phyloP scores from a whole-genome alignment of 371 early-diverging fungal species.

The Umbelopsis sp. region DNA sequence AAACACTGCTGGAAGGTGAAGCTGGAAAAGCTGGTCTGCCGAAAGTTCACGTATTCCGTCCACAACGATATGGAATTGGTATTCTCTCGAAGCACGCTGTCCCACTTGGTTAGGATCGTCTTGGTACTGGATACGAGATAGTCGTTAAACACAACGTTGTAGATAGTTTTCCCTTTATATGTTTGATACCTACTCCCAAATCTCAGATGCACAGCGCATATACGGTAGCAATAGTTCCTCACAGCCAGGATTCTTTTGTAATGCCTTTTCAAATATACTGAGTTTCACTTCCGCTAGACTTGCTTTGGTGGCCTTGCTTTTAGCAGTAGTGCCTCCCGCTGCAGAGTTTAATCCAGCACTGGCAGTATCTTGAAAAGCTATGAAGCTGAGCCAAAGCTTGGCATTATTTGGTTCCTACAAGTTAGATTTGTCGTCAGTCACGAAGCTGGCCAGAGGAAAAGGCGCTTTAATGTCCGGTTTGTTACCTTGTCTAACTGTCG shows the following conservation, averaged over 20 bases:
- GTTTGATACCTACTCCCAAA: conserved; percentile 60
- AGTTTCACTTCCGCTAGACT: conserved; percentile 70
- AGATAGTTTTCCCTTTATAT: background rate
- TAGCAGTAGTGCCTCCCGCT: conserved; percentile 19
- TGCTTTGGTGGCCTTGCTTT: conserved; percentile 39
- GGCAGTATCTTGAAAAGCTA: conserved; percentile 70
- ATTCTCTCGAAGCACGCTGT: conserved; percentile 54
- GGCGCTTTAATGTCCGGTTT: background rate
- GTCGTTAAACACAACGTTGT: background rate
- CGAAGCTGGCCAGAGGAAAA: background rate
- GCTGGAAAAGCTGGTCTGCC: conserved; percentile 73
- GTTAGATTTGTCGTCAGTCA: background rate
- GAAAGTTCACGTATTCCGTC: conserved; percentile 76
- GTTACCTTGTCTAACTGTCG: conserved; percentile 32
- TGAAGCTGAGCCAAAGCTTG: conserved; percentile 71
- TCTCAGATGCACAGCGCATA: conserved; percentile 59
- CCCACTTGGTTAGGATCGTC: conserved; percentile 73
- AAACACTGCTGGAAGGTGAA: conserved; percentile 68
- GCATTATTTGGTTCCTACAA: conserved; percentile 47
- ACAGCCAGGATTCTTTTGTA: conserved; percentile 62
- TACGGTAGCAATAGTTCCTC: conserved; percentile 63
- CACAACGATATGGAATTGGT: conserved; percentile 63
- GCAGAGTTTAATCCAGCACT: conserved; percentile 28
- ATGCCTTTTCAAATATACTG: conserved; percentile 76
- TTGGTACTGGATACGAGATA: conserved; percentile 37